Percentiles rank a stretch among this genome's conserved stretches.
phyloP scores from a whole-genome alignment of 2,329 filamentous ascomycete genomes.

The Cladosporium phlei region DNA sequence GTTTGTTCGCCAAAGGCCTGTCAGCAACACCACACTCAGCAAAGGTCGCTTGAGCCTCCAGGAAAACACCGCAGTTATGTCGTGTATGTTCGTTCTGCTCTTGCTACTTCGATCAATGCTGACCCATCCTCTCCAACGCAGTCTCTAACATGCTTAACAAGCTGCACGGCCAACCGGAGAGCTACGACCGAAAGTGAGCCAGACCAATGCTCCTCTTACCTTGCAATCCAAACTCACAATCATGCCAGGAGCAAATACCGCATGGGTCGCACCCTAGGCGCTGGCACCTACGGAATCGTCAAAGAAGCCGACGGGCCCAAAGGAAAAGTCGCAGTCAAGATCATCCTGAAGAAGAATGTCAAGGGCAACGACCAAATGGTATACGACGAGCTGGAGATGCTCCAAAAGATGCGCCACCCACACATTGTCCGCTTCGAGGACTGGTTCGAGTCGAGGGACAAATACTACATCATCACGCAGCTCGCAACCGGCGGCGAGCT shows the following conservation, averaged over 20 bases:
- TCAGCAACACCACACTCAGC: no score
- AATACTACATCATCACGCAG: slow-evolving; percentile 98
- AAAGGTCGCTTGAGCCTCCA: no score
- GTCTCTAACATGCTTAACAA: slow-evolving; percentile 90
- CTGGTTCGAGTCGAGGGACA: slow-evolving; percentile 99
- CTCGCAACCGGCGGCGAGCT: slow-evolving; percentile 92
- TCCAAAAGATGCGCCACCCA: slow-evolving; percentile 84
- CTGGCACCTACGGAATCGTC: slow-evolving; percentile 97
- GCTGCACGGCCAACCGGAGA: slow-evolving; percentile 93
- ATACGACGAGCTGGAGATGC: slow-evolving; percentile 90
- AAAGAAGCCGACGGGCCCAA: slow-evolving; percentile 82
- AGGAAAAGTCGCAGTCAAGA: slow-evolving; percentile 93
- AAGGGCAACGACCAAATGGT: slow-evolving; percentile 99
- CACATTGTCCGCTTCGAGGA: slow-evolving; percentile 97
- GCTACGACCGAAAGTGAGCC: slow-evolving; percentile 85
- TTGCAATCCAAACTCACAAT: slow-evolving; percentile 15
- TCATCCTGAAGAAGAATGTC: slow-evolving; percentile 99
- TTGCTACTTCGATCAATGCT: not conserved
- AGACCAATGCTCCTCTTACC: slow-evolving; percentile 36
- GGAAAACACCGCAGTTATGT: no score
- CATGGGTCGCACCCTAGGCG: slow-evolving; percentile 89
- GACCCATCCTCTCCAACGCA: slow-evolving; percentile 35
- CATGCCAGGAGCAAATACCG: slow-evolving; percentile 65
- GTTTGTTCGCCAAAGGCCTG: no score
- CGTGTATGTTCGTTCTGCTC: not conserved